phyloP scores from a whole-genome alignment of 208 protist genomes.

The Acanthamoeba lenticulata region DNA sequence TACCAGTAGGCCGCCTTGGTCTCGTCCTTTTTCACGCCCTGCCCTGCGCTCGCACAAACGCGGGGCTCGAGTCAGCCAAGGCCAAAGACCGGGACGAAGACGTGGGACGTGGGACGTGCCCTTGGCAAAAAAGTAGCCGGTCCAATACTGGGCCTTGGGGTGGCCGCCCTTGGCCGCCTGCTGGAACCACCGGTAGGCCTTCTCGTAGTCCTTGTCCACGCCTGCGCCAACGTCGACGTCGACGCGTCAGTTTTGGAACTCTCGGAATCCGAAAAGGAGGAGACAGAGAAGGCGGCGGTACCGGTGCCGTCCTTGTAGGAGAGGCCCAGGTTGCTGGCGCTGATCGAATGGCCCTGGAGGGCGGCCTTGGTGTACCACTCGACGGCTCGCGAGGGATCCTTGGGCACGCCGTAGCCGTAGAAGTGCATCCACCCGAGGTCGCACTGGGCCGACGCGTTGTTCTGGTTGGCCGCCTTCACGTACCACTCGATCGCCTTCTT shows the following conservation, averaged over 20 bases:
- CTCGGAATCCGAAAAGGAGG: too few species aligned
- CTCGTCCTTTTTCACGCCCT: constrained; percentile 37
- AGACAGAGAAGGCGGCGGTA: neutral
- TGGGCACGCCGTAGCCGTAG: constrained; percentile 44
- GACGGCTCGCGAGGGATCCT: constrained; percentile 36
- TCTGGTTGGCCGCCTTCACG: constrained; percentile 36
- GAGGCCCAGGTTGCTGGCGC: constrained; percentile 42
- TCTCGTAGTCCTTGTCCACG: constrained; percentile 50
- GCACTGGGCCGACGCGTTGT: constrained; percentile 54
- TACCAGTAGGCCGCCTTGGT: constrained; percentile 62
- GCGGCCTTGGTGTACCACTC: constrained; percentile 58
- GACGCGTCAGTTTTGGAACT: too few species aligned
- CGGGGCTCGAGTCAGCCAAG: neutral
- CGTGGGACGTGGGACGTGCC: neutral
- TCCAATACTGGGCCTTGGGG: constrained; percentile 53
- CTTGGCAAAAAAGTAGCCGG: constrained; percentile 42
- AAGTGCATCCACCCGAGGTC: constrained; percentile 43
- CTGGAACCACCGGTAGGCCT: constrained; percentile 50
- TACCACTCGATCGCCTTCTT: constrained; percentile 59
- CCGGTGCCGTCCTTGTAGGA: constrained; percentile 53
- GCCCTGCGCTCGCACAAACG: neutral
- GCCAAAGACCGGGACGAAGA: too few species aligned
- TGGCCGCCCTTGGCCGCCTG: constrained; percentile 46
- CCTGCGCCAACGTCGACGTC: neutral
- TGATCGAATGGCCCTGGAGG: neutral